Conservation (phyloP, 208 protist genomes). For the Balamuthia mandrillaris region DNA sequence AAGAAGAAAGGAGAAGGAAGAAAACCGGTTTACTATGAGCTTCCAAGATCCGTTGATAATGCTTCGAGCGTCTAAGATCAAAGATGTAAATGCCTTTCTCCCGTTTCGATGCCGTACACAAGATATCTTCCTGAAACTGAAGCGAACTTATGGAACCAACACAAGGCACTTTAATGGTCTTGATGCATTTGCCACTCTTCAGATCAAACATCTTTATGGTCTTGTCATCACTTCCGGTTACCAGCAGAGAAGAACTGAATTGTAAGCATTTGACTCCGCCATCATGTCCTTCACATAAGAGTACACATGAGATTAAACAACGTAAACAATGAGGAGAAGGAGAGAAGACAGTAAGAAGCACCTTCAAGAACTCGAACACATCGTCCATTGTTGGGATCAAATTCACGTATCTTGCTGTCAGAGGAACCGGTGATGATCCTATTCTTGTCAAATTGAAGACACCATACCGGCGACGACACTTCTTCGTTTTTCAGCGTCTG, state of each 20-base stretch:
- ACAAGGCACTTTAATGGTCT: slow-evolving; percentile 31
- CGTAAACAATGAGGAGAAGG: too few species aligned
- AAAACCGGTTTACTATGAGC: slow-evolving; percentile 19
- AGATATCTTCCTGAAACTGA: slow-evolving; percentile 20
- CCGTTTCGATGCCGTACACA: slow-evolving; percentile 26
- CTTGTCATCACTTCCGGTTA: slow-evolving; percentile 31
- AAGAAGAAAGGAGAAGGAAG: too few species aligned
- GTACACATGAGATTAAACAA: not conserved
- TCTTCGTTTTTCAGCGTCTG: slow-evolving; percentile 29
- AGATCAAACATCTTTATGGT: slow-evolving; percentile 36
- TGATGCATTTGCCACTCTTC: slow-evolving; percentile 6
- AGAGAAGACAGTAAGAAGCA: too few species aligned
- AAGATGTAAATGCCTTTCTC: slow-evolving; percentile 33
- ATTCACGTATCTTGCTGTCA: slow-evolving; percentile 2
- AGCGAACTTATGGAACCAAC: slow-evolving; percentile 22
- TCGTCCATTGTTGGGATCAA: slow-evolving; percentile 25
- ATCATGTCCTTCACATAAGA: not conserved
- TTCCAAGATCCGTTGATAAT: slow-evolving; percentile 1
- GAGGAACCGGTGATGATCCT: slow-evolving; percentile 23
- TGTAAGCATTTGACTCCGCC: slow-evolving; percentile 28
- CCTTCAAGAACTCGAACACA: not conserved
- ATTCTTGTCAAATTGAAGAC: slow-evolving; percentile 32
- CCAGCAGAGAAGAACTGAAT: not conserved
- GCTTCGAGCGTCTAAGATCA: not conserved
- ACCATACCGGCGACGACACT: slow-evolving; percentile 3